Conservation (phyloP, 129 eudicot genomes). For the Scalesia atractyloides region DNA sequence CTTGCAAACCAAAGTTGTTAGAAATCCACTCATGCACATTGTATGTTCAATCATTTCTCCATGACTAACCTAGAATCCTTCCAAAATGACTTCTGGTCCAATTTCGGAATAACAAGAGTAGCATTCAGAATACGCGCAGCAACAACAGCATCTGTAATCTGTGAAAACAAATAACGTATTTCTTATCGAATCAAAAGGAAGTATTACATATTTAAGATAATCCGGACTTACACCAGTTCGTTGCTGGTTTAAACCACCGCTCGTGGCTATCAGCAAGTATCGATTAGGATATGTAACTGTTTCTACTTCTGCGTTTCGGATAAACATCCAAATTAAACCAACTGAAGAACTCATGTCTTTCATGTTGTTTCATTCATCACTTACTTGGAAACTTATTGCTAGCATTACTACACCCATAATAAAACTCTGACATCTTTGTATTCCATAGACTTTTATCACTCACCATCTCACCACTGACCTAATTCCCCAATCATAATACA, state of each 20-base stretch:
- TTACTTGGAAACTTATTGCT: conserved; percentile 72
- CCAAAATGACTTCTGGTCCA: conserved; percentile 92
- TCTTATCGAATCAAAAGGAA: neutral
- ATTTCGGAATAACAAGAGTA: conserved; percentile 89
- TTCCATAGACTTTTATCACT: conserved; percentile 66
- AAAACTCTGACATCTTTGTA: conserved; percentile 55
- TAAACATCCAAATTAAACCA: conserved; percentile 19
- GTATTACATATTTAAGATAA: neutral
- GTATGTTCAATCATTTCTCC: conserved; percentile 29
- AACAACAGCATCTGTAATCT: conserved; percentile 98
- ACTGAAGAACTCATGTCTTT: neutral
- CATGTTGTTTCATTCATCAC: conserved; percentile 26
- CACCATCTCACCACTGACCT: conserved; percentile 56
- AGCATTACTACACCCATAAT: conserved; percentile 82
- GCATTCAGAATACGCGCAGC: conserved; percentile 98
- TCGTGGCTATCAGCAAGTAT: conserved; percentile 75
- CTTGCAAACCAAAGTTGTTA: conserved; percentile 16
- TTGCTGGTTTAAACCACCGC: conserved; percentile 98
- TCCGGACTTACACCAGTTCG: conserved; percentile 75
- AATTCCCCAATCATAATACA: conserved; percentile 44
- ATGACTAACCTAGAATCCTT: conserved; percentile 88
- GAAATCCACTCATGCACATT: conserved; percentile 27
- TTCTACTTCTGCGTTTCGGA: conserved; percentile 54
- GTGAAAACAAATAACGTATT: conserved; percentile 8
- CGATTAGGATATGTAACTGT: conserved; percentile 61